A percentile compares a stretch with the other conserved stretches of the same genome.
These are phyloP conservation scores for Colletotrichum siamense DNA, from an alignment of 2,329 filamentous ascomycete species.

Conservation along the genomic window DNA sequence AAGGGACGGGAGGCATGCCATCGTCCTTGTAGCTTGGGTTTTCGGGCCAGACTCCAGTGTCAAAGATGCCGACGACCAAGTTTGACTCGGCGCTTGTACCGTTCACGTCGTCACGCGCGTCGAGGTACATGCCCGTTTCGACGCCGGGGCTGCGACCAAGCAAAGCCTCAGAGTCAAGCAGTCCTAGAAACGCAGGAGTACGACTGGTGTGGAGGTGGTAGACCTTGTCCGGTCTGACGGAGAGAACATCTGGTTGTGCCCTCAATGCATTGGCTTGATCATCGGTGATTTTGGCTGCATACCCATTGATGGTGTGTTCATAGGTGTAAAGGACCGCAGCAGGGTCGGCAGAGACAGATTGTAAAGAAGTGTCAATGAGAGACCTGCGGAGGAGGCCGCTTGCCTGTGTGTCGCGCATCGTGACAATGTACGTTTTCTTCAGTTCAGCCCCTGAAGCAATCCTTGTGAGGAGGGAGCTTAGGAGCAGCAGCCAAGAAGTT, in stretches of 20 bases:
- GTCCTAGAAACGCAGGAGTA: constrained; percentile 8
- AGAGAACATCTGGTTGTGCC: constrained; percentile 1
- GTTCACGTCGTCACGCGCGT: background rate
- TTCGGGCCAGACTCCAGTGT: constrained; percentile 19
- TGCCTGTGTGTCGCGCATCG: background rate
- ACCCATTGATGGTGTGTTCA: constrained; percentile 9
- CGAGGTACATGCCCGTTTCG: background rate
- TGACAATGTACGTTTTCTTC: constrained; percentile 2
- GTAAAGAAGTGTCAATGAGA: background rate
- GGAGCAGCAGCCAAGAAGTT: background rate
- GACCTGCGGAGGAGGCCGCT: background rate
- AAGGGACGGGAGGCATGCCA: constrained; percentile 5
- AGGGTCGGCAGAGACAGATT: background rate
- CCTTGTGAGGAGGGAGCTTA: background rate
- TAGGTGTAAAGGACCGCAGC: constrained; percentile 14
- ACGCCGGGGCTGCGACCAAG: background rate
- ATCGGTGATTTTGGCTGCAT: constrained; percentile 12
- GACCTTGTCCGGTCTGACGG: constrained; percentile 1
- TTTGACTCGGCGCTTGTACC: background rate
- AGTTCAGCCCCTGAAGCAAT: background rate
- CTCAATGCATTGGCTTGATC: background rate
- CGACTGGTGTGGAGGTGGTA: constrained; percentile 9
- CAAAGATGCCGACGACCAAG: constrained; percentile 13
- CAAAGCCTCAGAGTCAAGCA: background rate
- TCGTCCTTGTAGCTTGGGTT: constrained; percentile 16